phyloP scores from a whole-genome alignment of 129 eudicot genomes.

The Heracleum sosnowskyi region DNA sequence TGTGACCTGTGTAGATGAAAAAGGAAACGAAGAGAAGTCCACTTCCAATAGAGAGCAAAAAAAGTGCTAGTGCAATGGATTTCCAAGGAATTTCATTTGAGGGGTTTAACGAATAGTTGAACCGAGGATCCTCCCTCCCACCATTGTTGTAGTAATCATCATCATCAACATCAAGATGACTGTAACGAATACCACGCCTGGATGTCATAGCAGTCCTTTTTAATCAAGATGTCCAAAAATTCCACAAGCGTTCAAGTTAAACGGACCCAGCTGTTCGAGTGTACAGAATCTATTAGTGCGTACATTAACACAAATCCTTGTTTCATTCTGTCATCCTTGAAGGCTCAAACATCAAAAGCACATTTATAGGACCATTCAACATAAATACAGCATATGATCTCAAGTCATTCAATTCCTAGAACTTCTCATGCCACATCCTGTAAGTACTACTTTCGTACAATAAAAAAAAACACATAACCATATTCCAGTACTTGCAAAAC shows the following conservation, averaged over 20 bases:
- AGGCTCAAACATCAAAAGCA: not conserved
- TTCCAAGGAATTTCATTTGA: conserved; percentile 85
- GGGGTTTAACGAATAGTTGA: conserved; percentile 59
- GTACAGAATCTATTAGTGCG: not conserved
- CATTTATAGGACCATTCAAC: not conserved
- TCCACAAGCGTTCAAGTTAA: not conserved
- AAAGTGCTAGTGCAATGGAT: conserved; percentile 76
- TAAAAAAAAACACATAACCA: too few relatives aligned
- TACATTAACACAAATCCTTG: not conserved
- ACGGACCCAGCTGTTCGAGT: not conserved
- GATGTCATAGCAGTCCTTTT: conserved; percentile 39
- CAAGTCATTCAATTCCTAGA: not conserved
- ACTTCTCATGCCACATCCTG: not conserved
- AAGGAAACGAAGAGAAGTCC: conserved; percentile 55
- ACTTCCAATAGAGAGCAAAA: conserved; percentile 66
- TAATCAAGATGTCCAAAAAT: conserved; percentile 2
- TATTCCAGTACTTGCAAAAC: too few relatives aligned
- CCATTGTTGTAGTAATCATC: conserved; percentile 38
- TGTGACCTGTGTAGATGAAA: conserved; percentile 82
- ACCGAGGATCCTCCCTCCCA: conserved; percentile 66
- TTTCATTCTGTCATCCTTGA: not conserved
- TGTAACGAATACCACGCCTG: conserved; percentile 52
- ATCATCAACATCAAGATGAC: conserved; percentile 55
- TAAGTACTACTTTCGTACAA: not conserved
- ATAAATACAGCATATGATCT: not conserved